Evolutionary conservation across 768 basidiomycete species (phyloP), one percentile per base, ranked within the genome.

Genomic region (Butyriboletus loyo): DNA sequence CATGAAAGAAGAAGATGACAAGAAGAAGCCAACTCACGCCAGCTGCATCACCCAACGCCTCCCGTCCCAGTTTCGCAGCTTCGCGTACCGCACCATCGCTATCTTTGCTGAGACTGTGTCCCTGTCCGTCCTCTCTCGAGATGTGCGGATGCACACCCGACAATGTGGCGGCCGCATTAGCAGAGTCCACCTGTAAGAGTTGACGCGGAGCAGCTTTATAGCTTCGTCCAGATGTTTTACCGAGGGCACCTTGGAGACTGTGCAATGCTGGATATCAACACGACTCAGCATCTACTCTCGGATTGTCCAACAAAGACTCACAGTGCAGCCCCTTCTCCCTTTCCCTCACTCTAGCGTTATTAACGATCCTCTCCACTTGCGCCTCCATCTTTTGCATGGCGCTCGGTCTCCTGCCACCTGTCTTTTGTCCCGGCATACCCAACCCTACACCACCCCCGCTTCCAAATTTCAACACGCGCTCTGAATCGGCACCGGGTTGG

Each of bases 151-250:
- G 81, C 56, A 68, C 75, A 67, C 51, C 79, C 72, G 64, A 76
- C 63, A 57, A 52, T 7, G 63, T 60, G n/a, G 74, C 45, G 32
- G 68, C 61, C 11, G 72, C 61, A 54, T 74, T 72, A 32, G 71
- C 65, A 44, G 83, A 64, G 53, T 91, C 88, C 9, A 98, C 92
- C 68, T 98, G 93, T 5, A 99, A 79, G 24, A 98, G 83, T 55
- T 97, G 96, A 37, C 96, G 83, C 14, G 97, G 97, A n/a, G 95
- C 95, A 28, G 94, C 92, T 62, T 93, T 94, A 66, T 94, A 91
- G 54, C 93, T 95, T 50, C 96, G 78, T 24, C 92, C 89, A 32
- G 94, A 92, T 2, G 95, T 96, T 71, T 87, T 94, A 8, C 97
- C 97, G 5, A 99, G 80, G 8, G 94, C 97, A 50, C 96, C 95